These are phyloP conservation scores for Tubosaeta sp. DNA, from an alignment of 768 basidiomycete species.

Conservation along the genomic window DNA sequence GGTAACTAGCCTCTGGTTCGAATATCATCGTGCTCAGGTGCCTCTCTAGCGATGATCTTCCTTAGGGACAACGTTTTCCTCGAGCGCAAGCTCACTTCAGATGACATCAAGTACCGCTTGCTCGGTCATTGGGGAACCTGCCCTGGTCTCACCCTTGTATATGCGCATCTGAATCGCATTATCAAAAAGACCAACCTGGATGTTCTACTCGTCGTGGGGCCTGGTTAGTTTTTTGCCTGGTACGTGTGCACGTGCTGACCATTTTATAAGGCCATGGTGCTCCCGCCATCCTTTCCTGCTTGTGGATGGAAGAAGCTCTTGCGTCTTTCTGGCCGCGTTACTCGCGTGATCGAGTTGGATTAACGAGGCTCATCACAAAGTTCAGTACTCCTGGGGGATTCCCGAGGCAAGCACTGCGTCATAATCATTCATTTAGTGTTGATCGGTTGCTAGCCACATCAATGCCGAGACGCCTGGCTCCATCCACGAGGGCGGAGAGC, in stretches of 20 bases:
- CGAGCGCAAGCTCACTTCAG: constrained; percentile 50
- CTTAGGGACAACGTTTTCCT: constrained; percentile 69
- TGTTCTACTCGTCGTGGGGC: constrained; percentile 76
- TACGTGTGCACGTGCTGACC: background rate
- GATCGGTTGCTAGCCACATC: constrained; percentile 46
- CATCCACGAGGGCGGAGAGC: constrained; percentile 90
- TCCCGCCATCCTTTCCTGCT: constrained; percentile 78
- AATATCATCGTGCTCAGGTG: background rate
- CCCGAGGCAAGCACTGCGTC: constrained; percentile 49
- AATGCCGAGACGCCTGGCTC: constrained; percentile 85
- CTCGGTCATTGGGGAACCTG: constrained; percentile 86
- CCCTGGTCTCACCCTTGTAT: constrained; percentile 68
- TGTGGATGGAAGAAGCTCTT: constrained; percentile 82
- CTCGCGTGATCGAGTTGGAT: constrained; percentile 51
- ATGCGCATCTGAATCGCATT: constrained; percentile 67
- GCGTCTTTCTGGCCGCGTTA: constrained; percentile 54
- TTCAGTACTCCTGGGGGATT: constrained; percentile 86
- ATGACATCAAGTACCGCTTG: constrained; percentile 77
- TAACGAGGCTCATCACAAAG: constrained; percentile 61
- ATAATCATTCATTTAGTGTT: background rate
- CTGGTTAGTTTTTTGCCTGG: constrained; percentile 39
- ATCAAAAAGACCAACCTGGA: constrained; percentile 58
- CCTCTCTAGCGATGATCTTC: constrained; percentile 72
- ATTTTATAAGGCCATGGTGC: constrained; percentile 67
- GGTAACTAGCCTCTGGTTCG: constrained; percentile 36